Evolutionary conservation across 164 flowering plant species (phyloP).

Genomic region (Warburgia ugandensis): DNA sequence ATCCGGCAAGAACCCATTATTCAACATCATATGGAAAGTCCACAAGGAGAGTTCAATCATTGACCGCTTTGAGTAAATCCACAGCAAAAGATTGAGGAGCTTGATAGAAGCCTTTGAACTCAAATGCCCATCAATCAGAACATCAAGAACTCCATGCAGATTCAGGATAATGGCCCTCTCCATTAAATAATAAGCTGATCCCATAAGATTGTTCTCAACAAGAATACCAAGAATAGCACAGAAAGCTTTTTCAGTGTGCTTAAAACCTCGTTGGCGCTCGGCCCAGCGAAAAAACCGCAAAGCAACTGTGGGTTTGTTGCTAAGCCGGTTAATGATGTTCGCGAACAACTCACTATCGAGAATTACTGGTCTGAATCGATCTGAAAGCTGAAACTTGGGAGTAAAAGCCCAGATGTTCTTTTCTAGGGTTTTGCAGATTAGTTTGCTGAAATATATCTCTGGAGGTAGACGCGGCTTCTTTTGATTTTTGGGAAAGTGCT

Average conservation of each 20-base stretch:
- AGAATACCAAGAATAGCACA: conserved; percentile 40
- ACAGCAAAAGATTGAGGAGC: conserved; percentile 46
- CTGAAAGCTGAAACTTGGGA: conserved; percentile 14
- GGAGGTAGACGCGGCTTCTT: neutral
- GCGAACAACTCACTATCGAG: conserved; percentile 32
- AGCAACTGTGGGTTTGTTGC: conserved; percentile 32
- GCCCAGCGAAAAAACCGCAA: conserved; percentile 53
- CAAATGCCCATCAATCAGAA: conserved; percentile 29
- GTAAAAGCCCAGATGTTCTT: conserved; percentile 21
- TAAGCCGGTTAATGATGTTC: conserved; percentile 29
- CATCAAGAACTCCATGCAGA: conserved; percentile 36
- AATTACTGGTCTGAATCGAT: conserved; percentile 23
- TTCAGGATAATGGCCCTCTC: conserved; percentile 26
- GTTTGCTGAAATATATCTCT: conserved; percentile 17
- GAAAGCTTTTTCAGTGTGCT: conserved; percentile 26
- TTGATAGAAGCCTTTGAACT: conserved; percentile 18
- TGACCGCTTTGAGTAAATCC: conserved; percentile 33
- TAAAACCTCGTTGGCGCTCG: conserved; percentile 34
- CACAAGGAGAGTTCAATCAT: conserved; percentile 41
- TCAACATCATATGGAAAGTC: conserved; percentile 48
- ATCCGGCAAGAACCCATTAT: conserved; percentile 44
- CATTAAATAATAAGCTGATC: conserved; percentile 32
- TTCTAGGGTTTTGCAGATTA: conserved; percentile 21
- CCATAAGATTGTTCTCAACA: conserved; percentile 25
- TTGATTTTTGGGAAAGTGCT: neutral